Percentiles rank a stretch among this genome's conserved stretches.
phyloP scores from a whole-genome alignment of 1,139 yeast species.

The Magnusiomyces fungicola region DNA sequence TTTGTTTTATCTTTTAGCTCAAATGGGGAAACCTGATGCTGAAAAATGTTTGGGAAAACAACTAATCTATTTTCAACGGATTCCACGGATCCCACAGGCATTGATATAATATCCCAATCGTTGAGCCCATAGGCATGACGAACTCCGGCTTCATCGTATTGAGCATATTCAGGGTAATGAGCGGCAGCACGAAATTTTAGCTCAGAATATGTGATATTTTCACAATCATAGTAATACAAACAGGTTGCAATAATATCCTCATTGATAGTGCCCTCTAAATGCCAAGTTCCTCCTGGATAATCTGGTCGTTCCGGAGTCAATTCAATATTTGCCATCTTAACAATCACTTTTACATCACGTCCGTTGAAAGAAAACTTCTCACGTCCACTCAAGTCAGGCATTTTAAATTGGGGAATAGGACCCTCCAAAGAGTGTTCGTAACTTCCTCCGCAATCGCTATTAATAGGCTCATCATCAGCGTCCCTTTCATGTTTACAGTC shows the following conservation, averaged over 20 bases:
- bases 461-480: too few relatives aligned
- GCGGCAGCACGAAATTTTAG: conserved; percentile 33
- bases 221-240: conserved; percentile 39
- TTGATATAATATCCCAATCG: conserved; percentile 30
- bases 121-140: conserved; percentile 25
- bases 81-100: conserved; percentile 28
- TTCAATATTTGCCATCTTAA: conserved; percentile 39
- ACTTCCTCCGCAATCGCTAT: too few relatives aligned
- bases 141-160: conserved; percentile 32
- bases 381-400: conserved; percentile 7
- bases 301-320: conserved; percentile 39
- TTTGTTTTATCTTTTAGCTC: conserved; percentile 34
- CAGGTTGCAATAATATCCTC: conserved; percentile 42
- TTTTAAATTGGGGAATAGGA: neutral
- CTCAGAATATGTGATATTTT: conserved; percentile 36
- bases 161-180: conserved; percentile 36
- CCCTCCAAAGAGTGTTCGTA: too few relatives aligned
- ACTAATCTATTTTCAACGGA: conserved; percentile 31
- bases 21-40: conserved; percentile 40
- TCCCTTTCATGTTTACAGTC: too few relatives aligned
- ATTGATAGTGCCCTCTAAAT: conserved; percentile 40
- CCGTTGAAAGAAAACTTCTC: conserved; percentile 10
- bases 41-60: conserved; percentile 38
- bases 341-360: conserved; percentile 34
- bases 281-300: conserved; percentile 43